Base-by-base conservation (phyloP, 805 yeast species). In the Phaffomyces opuntiae region DNA sequence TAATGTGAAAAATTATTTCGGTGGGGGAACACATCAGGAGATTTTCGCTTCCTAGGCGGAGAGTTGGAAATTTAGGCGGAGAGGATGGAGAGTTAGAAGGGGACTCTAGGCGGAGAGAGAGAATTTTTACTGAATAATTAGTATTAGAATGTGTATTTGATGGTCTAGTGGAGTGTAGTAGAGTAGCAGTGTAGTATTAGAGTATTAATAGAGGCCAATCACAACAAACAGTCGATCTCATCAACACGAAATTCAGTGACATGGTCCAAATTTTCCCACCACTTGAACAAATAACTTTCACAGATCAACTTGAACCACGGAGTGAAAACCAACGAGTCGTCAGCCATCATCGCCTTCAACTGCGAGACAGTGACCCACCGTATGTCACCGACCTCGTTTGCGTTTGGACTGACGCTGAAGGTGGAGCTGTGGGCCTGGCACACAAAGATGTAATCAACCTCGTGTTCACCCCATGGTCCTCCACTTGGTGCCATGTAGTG, bases 231-330 rank as follows among this genome's bases (percentile, higher is more conserved):
- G 43, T 59, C 58, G 37, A 59, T 55, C 19, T 49, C 53, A 42
- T 75, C 76, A 45, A 66, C 63, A 54, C 65, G 68, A 36, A 75
- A 79, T 39, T 68, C 61, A 7, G 74, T 73, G 51, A 87, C 70
- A 50, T 74, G 68, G 60, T 78, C 81, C 51, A 90, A 70, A 49
- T 78, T 73, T 26, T 74, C 78, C 99, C 99, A 93, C 99, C 99
- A 93, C 51, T 85, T 73, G 69, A 86, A 93, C 60, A 93, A 71
- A 60, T 87, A 87, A 39, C 86, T 79, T 62, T 93, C 90, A 64
- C 99, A 93, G 55, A 93, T 93, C 53, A 93, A 77, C 66, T 87
- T 88, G 72, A 93, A 93, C 99, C 99, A 93, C 6, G 99, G 99
- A 6, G 99, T 93, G 68, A 93, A 93, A 11, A 78, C 72, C 50